These are phyloP conservation scores for Truncatella angustata DNA, from an alignment of 2,329 filamentous ascomycete species.

Conservation along the genomic window DNA sequence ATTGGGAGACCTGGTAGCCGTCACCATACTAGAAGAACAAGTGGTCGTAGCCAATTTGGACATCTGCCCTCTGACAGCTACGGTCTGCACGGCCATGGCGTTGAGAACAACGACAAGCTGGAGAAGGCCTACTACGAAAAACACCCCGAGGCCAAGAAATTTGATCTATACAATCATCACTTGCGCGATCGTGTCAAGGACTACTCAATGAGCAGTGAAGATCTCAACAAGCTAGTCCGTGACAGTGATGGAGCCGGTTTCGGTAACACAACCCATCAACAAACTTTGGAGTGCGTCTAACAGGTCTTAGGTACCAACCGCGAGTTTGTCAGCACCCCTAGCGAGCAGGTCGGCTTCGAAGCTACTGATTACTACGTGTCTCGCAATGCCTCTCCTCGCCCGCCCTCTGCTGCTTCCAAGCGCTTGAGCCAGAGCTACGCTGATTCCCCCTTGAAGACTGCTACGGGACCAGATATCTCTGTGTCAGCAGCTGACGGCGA, in stretches of 20 bases:
- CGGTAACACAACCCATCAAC: conserved; percentile 39
- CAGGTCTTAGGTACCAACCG: conserved; percentile 57
- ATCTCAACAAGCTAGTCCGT: conserved; percentile 86
- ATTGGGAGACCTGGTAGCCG: conserved; percentile 36
- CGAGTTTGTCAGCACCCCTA: conserved; percentile 70
- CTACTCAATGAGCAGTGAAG: conserved; percentile 84
- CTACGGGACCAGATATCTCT: conserved; percentile 24
- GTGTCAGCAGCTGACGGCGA: conserved; percentile 21
- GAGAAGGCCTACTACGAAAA: conserved; percentile 92
- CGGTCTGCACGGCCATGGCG: conserved; percentile 84
- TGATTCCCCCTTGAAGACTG: conserved; percentile 31
- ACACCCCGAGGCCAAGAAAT: conserved; percentile 77
- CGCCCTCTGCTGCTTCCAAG: conserved; percentile 43
- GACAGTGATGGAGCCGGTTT: conserved; percentile 53
- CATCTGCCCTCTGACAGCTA: conserved; percentile 83
- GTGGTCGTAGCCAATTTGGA: conserved; percentile 63
- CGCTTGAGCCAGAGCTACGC: conserved; percentile 25
- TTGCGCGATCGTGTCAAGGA: conserved; percentile 60
- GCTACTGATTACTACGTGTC: conserved; percentile 82
- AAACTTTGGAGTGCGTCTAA: conserved; percentile 30
- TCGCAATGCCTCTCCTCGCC: conserved; percentile 69
- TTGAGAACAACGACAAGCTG: conserved; percentile 73
- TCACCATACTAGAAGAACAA: conserved; percentile 69
- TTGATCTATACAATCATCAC: conserved; percentile 62
- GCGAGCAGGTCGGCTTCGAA: conserved; percentile 86